Evolutionary conservation across 2,329 filamentous ascomycete species (phyloP).

Genomic region (Tolypocladium paradoxum): DNA sequence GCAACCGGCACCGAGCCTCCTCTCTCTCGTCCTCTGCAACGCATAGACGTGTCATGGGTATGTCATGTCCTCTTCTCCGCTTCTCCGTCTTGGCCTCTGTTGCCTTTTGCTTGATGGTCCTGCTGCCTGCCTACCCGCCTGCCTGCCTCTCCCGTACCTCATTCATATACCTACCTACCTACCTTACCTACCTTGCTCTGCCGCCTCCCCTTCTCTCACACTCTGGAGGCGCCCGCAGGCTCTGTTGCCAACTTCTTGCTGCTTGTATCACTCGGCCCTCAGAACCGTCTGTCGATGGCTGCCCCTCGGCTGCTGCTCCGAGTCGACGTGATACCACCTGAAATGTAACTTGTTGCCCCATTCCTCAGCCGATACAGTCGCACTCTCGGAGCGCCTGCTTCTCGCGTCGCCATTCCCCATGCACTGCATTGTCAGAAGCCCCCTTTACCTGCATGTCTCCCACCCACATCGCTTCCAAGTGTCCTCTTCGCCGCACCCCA

Average conservation of each 20-base stretch:
- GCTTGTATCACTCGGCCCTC: not conserved
- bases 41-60: slow-evolving; percentile 14
- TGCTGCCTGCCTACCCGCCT: not conserved
- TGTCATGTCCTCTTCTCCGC: slow-evolving; percentile 3
- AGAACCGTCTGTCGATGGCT: not conserved
- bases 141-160: not conserved
- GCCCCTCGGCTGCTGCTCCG: slow-evolving; percentile 3
- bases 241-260: not conserved
- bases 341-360: slow-evolving; percentile 21
- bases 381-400: slow-evolving; percentile 12
- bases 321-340: slow-evolving; percentile 24
- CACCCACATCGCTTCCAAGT: slow-evolving; percentile 33
- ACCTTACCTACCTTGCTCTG: not conserved
- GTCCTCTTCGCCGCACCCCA: slow-evolving; percentile 24
- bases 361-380: slow-evolving; percentile 17
- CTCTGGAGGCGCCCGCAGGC: not conserved
- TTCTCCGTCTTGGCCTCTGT: slow-evolving; percentile 3
- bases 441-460: slow-evolving; percentile 35
- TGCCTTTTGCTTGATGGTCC: not conserved
- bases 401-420: slow-evolving; percentile 20
- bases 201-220: not conserved
- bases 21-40: slow-evolving; percentile 6
- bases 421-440: slow-evolving; percentile 23
- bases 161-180: not conserved
- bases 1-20: slow-evolving; percentile 9